Evolutionary conservation across 306 rosid species (phyloP).

Genomic region (Vicia villosa): DNA sequence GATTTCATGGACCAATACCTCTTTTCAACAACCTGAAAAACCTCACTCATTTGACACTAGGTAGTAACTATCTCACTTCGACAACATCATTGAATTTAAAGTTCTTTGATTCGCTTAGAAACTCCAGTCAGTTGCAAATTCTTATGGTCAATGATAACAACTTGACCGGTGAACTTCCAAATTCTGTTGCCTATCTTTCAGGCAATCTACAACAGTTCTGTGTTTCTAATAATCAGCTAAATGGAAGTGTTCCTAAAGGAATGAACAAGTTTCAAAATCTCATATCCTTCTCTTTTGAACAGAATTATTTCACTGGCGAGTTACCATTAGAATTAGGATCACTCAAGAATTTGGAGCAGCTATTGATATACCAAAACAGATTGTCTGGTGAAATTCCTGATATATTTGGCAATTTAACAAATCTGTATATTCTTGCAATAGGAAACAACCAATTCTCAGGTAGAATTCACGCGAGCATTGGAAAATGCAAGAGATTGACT

Average conservation of each 20-base stretch:
- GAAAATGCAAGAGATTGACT: constrained; percentile 24
- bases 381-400: constrained; percentile 53
- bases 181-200: constrained; percentile 39
- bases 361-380: constrained; percentile 1
- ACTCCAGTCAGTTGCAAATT: constrained; percentile 23
- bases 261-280: constrained; percentile 37
- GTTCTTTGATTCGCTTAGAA: constrained; percentile 41
- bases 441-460: constrained; percentile 36
- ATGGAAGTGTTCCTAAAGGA: constrained; percentile 43
- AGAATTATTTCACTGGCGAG: constrained; percentile 37
- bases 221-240: constrained; percentile 35
- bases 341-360: constrained; percentile 7
- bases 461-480: constrained; percentile 40
- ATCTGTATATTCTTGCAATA: not conserved
- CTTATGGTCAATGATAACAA: constrained; percentile 33
- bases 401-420: constrained; percentile 47
- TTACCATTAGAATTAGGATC: constrained; percentile 42
- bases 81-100: constrained; percentile 32
- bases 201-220: constrained; percentile 36
- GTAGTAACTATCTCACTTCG: constrained; percentile 34
- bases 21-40: constrained; percentile 33
- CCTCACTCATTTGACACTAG: constrained; percentile 25
- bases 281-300: constrained; percentile 36
- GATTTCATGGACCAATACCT: constrained; percentile 39
- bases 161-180: constrained; percentile 46